Evolutionary conservation across 768 basidiomycete genomes (phyloP), one percentile per base, ranked within the genome.

Genomic region (Podaxis carcinomalis): DNA sequence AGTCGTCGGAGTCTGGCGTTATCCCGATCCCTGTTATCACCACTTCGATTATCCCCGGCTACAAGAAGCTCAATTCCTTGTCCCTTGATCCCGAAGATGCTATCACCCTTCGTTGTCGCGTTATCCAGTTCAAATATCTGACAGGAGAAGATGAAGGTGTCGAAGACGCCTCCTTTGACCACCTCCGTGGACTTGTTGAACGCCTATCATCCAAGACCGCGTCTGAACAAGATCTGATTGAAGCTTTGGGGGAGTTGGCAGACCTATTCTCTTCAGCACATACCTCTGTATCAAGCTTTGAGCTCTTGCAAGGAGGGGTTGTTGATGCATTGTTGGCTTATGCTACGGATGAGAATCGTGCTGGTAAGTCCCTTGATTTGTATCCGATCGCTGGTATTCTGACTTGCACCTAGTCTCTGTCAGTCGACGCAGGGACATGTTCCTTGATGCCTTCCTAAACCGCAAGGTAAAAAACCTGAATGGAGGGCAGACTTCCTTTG

Each of bases 241-340:
- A 82, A 42, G 83, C 84, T 2, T 74, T 97, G 35, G 80, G 80
- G 62, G 87, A 89, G 64, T 77, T 99, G n/a, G 92, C 92, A 1
- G 82, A 83, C 36, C 79, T 94, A 44, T 95, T 99, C 69, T 76
- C 87, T 1, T 86, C 86, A 11, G 83, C 88, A 27, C 83, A 84
- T 69, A 83, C 82, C 4, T 89, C 93, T 7, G 85, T 98, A 4
- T 98, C 95, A 1, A 97, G 95, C 73, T 99, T 98, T 65, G 97
- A 99, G 75, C 74, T 98, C 51, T 76, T 98, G 59, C 91, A 98
- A 70, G 96, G 93, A 68, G 97, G 96, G 2, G 83, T 97, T 4
- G 90, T 98, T 1, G 94, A 95, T 66, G 88, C 87, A 11, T 71
- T 98, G 57, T 79, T 98, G 56, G 84, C 83, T 57, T 93, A 93